Evolutionary conservation across 345 rosid genomes (phyloP).

Genomic region (Brassica napus): Da-Ae NC_063445.1:21180501-21181000

Average conservation of each 20-base stretch:
- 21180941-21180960: not conserved
- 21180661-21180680: constrained; percentile 40
- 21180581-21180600: constrained; percentile 33
- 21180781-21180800: constrained; percentile 85
- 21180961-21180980: constrained; percentile 14
- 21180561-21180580: constrained; percentile 23
- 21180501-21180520: constrained; percentile 63
- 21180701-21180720: constrained; percentile 61
- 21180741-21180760: constrained; percentile 72
- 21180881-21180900: constrained; percentile 58
- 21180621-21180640: constrained; percentile 39
- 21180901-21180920: no score
- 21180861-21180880: constrained; percentile 74
- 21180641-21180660: constrained; percentile 16
- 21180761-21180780: constrained; percentile 64
- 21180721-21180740: constrained; percentile 65
- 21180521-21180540: constrained; percentile 41
- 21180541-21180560: constrained; percentile 35
- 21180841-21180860: constrained; percentile 71
- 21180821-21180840: constrained; percentile 83
- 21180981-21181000: not conserved
- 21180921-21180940: not conserved
- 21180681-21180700: constrained; percentile 56
- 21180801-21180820: constrained; percentile 98
- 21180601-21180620: constrained; percentile 20